Base-by-base conservation (phyloP, 176 grass and related monocot genomes). In the Dactylis glomerata region DNA sequence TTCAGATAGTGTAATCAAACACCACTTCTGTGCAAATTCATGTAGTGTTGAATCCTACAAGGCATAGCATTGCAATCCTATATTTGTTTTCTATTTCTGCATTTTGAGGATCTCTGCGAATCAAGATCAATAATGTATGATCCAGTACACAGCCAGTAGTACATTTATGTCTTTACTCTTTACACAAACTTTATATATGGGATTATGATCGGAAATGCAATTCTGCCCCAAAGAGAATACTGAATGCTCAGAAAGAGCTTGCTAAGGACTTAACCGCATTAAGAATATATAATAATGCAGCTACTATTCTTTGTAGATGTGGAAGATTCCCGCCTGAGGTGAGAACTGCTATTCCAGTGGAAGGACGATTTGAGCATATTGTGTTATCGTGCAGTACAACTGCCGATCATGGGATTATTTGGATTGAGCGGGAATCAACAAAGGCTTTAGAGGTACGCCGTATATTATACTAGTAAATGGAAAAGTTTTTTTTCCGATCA, bases 351-450 rank as follows among this genome's bases (percentile, higher is more conserved):
- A 99, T 99, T 92, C 97, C 97, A 55, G 92, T 99, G 34, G 92
- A 99, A 82, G 92, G 86, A 8, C 90, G 97, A 80, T 99, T 99
- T 86, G 97, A 99, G 83, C 97, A 99, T 90, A 58, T 99, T 88
- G 97, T 99, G 58, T 78, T 99, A 75, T 99, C 97, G 36, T 99
- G 97, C 59, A 99, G 89, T 92, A 87, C 93, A 54, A 99, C 93
- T 83, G 86, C 97, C 52, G 97, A 99, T 87, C 97, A 99, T 89
- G 97, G 32, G n/a, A 86, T 99, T 96, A 33, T 68, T 88, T 99
- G 97, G 97, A 99, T 99, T 38, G 93, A 99, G 59, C 76, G 84
- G 32, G 97, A 99, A 82, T 83, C 93, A 59, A 63, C 88, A 68
- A 94, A 92, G 75, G 97, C 93, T 82, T 85, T 99, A 81, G 86